These are phyloP conservation scores for Cryphonectria radicalis DNA, from an alignment of 2,329 filamentous ascomycete species.

Conservation along the genomic window DNA sequence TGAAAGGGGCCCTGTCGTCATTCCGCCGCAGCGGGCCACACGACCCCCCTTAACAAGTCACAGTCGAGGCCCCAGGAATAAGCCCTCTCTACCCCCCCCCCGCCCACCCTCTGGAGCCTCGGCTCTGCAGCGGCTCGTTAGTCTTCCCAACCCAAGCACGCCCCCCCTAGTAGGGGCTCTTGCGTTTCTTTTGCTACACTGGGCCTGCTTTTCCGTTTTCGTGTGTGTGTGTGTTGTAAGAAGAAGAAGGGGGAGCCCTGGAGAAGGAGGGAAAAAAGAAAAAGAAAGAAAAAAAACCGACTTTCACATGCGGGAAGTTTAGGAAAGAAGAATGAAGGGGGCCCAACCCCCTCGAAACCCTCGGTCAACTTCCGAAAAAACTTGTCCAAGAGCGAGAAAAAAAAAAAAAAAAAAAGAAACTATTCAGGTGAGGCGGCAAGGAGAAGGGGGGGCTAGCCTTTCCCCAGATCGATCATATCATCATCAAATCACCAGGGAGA, in stretches of 20 bases:
- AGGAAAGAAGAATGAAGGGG: constrained; percentile 10
- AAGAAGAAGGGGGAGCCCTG: too few species aligned
- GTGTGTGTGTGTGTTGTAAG: background rate
- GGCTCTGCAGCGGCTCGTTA: constrained; percentile 12
- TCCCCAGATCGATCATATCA: background rate
- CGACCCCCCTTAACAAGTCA: background rate
- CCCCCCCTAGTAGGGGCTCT: too few species aligned
- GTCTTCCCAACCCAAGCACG: too few species aligned
- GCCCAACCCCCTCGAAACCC: background rate
- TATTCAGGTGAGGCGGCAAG: too few species aligned
- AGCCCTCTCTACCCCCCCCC: background rate
- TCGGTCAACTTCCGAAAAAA: constrained; percentile 29
- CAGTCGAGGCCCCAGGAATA: constrained; percentile 19
- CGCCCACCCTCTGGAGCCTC: constrained; percentile 16
- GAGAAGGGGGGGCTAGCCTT: too few species aligned
- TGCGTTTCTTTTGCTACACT: too few species aligned
- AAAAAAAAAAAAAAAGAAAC: background rate
- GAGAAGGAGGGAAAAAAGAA: too few species aligned
- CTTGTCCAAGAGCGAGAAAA: background rate
- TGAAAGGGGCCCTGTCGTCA: background rate
- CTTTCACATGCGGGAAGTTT: constrained; percentile 29
- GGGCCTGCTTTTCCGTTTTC: background rate
- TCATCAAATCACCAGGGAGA: background rate
- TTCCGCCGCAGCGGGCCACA: background rate
- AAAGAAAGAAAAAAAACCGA: background rate